Base-by-base conservation (phyloP, 176 grass and related monocot species). In the Oryza officinalis region DNA sequence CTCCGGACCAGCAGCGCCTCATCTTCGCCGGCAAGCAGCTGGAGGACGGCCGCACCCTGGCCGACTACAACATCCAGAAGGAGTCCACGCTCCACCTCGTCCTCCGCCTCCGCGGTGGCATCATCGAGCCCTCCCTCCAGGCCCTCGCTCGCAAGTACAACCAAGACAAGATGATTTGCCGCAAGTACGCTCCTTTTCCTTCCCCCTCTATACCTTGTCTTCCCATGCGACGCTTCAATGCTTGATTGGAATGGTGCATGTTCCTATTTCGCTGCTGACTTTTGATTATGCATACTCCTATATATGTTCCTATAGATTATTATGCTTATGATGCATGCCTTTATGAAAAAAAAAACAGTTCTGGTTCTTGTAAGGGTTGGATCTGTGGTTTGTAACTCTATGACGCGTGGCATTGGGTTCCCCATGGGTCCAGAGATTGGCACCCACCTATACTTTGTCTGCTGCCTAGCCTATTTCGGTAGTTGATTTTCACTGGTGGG, bases 61-160 rank as follows among this genome's bases (percentile, higher is more conserved):
- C 92, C 10, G 94, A 97, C 85, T 97, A 97, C 90, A 97, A 94
- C 90, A 97, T 97, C 77, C 94, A 97, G 88, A 94, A 97, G 91
- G 94, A 97, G 80, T 97, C 90, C 13, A 94, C 94, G n/a, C 86
- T 97, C 28, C 92, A 92, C 84, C 78, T 97, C 54, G 92, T 97
- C 4, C 94, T 94, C 18, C 93, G 94, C 83, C 94, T 97, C 9
- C 91, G 94, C 22, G 90, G 92, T 15, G 92, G 94, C 30, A 97
- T 97, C 87, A 92, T 92, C 59, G 94, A 94, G 70, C 92, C 94
- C 4, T 94, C 90, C 4, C 92, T 97, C 22, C 93, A 92, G 94
- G 94, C 94, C 47, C 92, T 97, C 69, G 94, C 94, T 18, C 91
- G 94, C 89, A 97, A 97, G 85, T 94, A 92, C 83, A 94, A 94